Percentiles rank a stretch among this genome's conserved stretches.
Conservation (phyloP, 2,329 filamentous ascomycete genomes). For the Claviceps sorghi region DNA sequence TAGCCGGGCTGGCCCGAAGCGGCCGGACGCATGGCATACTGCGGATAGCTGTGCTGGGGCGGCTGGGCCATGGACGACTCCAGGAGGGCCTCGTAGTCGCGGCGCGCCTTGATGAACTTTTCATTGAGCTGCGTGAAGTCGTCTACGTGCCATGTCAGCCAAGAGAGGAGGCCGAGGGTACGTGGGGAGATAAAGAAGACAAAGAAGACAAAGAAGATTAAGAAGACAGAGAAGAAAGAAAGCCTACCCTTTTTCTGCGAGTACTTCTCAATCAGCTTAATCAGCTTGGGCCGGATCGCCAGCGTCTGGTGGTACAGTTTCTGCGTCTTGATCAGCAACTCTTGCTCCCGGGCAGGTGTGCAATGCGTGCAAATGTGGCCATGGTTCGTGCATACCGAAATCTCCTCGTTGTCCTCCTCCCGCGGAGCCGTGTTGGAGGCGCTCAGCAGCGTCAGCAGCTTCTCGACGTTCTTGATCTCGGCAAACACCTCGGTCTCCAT, state of each 20-base stretch:
- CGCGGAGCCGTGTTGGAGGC: conserved; percentile 67
- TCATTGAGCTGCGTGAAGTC: conserved; percentile 98
- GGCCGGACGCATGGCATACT: conserved; percentile 44
- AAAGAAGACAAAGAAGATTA: too few relatives aligned
- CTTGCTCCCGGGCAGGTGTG: too few relatives aligned
- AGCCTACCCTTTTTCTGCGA: conserved; percentile 94
- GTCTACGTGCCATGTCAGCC: conserved; percentile 37
- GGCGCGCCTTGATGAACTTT: conserved; percentile 96
- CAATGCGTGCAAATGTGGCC: too few relatives aligned
- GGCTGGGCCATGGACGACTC: conserved; percentile 95
- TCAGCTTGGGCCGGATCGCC: conserved; percentile 88
- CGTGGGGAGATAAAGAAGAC: too few relatives aligned
- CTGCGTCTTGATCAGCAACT: conserved; percentile 18
- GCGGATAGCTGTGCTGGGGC: conserved; percentile 63
- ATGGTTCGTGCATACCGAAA: conserved; percentile 64
- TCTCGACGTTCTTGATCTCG: conserved; percentile 50
- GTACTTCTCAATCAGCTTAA: conserved; percentile 96
- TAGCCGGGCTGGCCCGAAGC: conserved; percentile 34
- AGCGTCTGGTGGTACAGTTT: conserved; percentile 84
- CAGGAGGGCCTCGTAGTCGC: conserved; percentile 90
- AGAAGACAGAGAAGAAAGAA: too few relatives aligned
- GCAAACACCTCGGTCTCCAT: conserved; percentile 68
- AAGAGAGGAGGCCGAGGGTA: too few relatives aligned
- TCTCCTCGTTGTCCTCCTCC: conserved; percentile 92
- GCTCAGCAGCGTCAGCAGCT: conserved; percentile 75